These are phyloP conservation scores for Tetracladium marchalianum DNA, from an alignment of 495 filamentous ascomycete species.

Conservation along the genomic window DNA sequence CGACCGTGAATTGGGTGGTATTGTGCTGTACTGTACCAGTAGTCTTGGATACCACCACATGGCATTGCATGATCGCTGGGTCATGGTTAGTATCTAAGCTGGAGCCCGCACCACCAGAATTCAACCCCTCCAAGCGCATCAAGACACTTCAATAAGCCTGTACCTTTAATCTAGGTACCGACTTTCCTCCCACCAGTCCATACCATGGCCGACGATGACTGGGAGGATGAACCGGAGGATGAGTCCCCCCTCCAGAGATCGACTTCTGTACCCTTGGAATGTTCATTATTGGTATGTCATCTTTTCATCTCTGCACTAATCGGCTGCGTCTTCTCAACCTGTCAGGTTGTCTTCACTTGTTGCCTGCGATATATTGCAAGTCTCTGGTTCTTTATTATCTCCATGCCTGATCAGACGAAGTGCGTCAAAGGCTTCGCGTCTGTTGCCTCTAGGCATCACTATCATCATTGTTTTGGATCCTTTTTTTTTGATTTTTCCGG, in stretches of 20 bases:
- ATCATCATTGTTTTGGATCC: too few species aligned
- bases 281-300: constrained; percentile 78
- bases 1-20: too few species aligned
- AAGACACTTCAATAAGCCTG: background rate
- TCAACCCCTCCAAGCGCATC: background rate
- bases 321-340: background rate
- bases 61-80: background rate
- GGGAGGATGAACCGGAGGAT: constrained; percentile 9
- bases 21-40: too few species aligned
- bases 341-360: too few species aligned
- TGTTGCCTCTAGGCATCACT: too few species aligned
- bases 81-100: too few species aligned
- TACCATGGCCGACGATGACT: background rate
- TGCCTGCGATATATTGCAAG: too few species aligned
- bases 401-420: too few species aligned
- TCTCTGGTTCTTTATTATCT: too few species aligned
- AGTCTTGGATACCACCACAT: background rate
- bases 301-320: constrained; percentile 2
- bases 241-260: constrained; percentile 32
- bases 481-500: too few species aligned
- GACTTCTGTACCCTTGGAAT: constrained; percentile 88
- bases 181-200: background rate
- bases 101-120: too few species aligned
- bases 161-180: background rate
- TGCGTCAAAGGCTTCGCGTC: too few species aligned